Conservation (phyloP, 2,329 filamentous ascomycete genomes). For the Monilinia fructigena region DNA sequence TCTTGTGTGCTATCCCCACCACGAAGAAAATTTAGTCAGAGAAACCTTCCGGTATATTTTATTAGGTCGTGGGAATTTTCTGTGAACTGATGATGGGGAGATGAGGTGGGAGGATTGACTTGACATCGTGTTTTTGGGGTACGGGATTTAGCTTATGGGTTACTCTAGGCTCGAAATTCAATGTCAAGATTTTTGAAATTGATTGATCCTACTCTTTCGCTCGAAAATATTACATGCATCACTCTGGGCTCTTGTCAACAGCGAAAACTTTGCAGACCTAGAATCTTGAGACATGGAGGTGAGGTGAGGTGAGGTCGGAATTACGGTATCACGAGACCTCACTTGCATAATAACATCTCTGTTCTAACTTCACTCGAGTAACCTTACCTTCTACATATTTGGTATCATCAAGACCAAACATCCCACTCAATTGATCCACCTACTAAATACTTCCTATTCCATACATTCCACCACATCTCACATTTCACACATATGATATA, state of each 20-base stretch:
- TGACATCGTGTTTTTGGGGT: background rate
- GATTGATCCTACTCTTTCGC: background rate
- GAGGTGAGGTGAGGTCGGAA: background rate
- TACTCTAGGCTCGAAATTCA: constrained; percentile 12
- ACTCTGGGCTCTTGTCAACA: background rate
- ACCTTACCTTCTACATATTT: background rate
- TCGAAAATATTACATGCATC: background rate
- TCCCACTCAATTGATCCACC: background rate
- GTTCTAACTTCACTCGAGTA: background rate
- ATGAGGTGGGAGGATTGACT: background rate
- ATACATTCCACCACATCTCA: background rate
- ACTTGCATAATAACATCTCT: background rate
- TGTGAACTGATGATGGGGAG: background rate
- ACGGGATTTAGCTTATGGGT: background rate
- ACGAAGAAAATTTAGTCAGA: constrained; percentile 3
- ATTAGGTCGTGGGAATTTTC: background rate
- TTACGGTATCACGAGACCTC: constrained; percentile 8
- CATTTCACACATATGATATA: background rate
- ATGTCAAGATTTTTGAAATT: constrained; percentile 2
- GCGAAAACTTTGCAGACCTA: background rate
- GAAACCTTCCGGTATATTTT: background rate
- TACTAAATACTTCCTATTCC: background rate
- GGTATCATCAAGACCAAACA: background rate
- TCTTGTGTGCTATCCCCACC: constrained; percentile 10
- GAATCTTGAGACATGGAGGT: background rate